Evolutionary conservation across 1,284 basidiomycete species (phyloP).

Genomic region (Marasmius oreades): DNA sequence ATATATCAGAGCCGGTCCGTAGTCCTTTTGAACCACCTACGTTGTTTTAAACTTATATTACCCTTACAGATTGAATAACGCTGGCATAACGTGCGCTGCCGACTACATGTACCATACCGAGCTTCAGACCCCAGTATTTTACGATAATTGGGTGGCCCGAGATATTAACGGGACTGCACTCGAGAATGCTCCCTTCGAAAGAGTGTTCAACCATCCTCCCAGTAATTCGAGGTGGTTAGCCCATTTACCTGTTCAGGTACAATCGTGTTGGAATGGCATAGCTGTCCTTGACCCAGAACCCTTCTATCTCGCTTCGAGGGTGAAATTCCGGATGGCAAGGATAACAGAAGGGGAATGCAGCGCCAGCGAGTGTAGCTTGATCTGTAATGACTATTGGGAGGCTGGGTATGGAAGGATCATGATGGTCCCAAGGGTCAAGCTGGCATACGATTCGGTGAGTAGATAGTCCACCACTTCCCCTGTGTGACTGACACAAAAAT

Average conservation of each 20-base stretch:
- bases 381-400: conserved; percentile 95
- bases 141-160: conserved; percentile 97
- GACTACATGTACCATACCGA: conserved; percentile 98
- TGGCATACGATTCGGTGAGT: conserved; percentile 84
- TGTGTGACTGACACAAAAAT: background rate
- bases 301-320: conserved; percentile 74
- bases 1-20: conserved; percentile 68
- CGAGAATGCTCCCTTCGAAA: conserved; percentile 94
- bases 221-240: conserved; percentile 64
- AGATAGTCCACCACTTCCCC: conserved; percentile 23
- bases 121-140: conserved; percentile 87
- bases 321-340: conserved; percentile 86
- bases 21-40: background rate
- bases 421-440: conserved; percentile 94
- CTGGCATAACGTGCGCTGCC: conserved; percentile 93
- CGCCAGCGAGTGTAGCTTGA: conserved; percentile 89
- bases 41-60: background rate
- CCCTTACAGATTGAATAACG: conserved; percentile 83
- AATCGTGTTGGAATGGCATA: conserved; percentile 96
- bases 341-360: conserved; percentile 85
- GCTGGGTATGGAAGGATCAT: conserved; percentile 91
- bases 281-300: conserved; percentile 91
- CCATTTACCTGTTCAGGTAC: conserved; percentile 91
- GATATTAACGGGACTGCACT: conserved; percentile 97
- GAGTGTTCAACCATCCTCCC: conserved; percentile 80